These are phyloP conservation scores for Lentinula sp. DNA, from an alignment of 768 basidiomycete species.

Conservation along the genomic window DNA sequence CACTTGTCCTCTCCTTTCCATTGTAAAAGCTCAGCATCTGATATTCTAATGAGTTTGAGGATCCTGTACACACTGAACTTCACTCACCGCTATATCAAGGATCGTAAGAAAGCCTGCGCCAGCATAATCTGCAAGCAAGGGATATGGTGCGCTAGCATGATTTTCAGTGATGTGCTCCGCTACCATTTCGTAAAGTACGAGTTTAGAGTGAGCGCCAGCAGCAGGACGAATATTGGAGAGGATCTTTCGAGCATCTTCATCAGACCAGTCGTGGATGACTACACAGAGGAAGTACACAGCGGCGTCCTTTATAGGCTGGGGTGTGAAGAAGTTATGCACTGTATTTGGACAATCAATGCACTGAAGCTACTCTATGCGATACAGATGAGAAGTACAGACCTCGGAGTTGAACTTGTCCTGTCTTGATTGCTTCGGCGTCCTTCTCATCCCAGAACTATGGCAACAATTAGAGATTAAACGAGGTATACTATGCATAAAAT, in stretches of 20 bases:
- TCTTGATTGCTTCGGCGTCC: constrained; percentile 17
- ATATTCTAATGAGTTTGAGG: too few relatives aligned
- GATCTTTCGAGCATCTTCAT: constrained; percentile 17
- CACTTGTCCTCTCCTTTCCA: background rate
- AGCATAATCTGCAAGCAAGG: background rate
- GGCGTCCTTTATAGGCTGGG: constrained; percentile 21
- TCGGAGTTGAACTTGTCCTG: constrained; percentile 20
- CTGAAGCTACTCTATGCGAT: background rate
- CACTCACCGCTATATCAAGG: too few relatives aligned
- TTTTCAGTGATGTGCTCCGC: background rate
- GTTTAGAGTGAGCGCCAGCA: constrained; percentile 15
- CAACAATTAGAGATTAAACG: background rate
- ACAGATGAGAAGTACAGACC: constrained; percentile 7
- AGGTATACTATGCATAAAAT: background rate
- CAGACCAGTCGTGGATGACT: constrained; percentile 27
- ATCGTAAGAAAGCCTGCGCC: too few relatives aligned
- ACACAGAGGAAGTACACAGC: constrained; percentile 20
- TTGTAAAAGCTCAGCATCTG: background rate
- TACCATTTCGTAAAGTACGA: constrained; percentile 20
- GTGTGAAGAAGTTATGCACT: constrained; percentile 25
- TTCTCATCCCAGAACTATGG: constrained; percentile 20
- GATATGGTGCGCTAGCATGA: background rate
- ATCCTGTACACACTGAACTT: too few relatives aligned
- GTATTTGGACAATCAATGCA: background rate
- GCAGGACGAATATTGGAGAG: constrained; percentile 18